Base-by-base conservation (phyloP, 2,329 filamentous ascomycete species). In the Alternaria alternata region DNA sequence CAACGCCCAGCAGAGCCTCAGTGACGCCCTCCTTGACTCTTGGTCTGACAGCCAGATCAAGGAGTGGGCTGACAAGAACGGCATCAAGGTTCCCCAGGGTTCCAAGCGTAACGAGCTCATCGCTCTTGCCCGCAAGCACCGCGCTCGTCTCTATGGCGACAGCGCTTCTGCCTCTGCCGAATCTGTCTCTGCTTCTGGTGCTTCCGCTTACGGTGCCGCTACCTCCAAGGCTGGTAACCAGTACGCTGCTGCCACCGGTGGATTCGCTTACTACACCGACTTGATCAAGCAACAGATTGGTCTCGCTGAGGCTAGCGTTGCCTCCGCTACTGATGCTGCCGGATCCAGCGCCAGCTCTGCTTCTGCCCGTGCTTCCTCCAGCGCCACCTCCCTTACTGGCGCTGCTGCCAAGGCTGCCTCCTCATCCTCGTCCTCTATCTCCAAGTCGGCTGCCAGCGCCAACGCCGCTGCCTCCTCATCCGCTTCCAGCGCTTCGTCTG, bases 11-110 rank as follows among this genome's bases (percentile, higher is more conserved):
- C 83, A 89, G 52, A 90, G 88, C 48, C 81, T 98, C 42, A 92
- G 90, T 64, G 92, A 98, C 71, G 89, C 90, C 71, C 84, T 97
- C 54, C 91, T 98, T 73, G 89, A 96, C 70, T 89, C 91, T 4
- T 99, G 95, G 95, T 89, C 91, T 73, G 94, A 97, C 74, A 89
- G 86, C 72, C 84, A 96, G 78, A 86, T 99, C 77, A 98, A 98
- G 85, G 90, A 92, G 64, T 98, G 95, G 83, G 89, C 89, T 56
- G 94, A 98, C 82, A 92, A 94, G 85, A 95, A 98, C 71, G 88
- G 88, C 59, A 91, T 99, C 75, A 86, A 86, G 83, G 92, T 97
- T 51, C 95, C 95, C 9, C 94, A 98, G 76, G 95, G 94, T 48
- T 96, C 92, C 74, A 94, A 91, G 84, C 84, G 88, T 69, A 96